Evolutionary conservation across 1,139 yeast genomes (phyloP).

Genomic region (Pichia sp.): DNA sequence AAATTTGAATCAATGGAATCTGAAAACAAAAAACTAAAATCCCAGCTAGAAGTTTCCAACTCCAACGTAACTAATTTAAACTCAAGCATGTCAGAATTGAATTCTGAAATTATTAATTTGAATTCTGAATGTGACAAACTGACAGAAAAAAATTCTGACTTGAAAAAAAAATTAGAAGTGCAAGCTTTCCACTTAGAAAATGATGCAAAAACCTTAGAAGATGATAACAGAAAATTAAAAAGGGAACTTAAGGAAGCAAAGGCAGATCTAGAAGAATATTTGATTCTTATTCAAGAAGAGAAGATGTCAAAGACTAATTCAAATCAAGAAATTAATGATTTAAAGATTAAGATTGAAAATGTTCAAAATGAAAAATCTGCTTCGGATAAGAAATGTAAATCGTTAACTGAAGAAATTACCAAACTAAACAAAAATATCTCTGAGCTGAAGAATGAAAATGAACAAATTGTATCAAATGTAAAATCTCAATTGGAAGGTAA

Average conservation of each 20-base stretch:
- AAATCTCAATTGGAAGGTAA: constrained; percentile 13
- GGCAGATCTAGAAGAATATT: constrained; percentile 42
- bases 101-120: constrained; percentile 48
- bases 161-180: constrained; percentile 42
- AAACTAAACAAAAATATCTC: constrained; percentile 22
- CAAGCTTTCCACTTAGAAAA: constrained; percentile 21
- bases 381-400: constrained; percentile 11
- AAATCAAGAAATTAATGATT: constrained; percentile 41
- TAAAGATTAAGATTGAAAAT: constrained; percentile 29
- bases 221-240: constrained; percentile 29
- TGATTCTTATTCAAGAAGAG: constrained; percentile 44
- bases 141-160: constrained; percentile 41
- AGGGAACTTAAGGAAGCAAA: constrained; percentile 36
- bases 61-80: constrained; percentile 29
- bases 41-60: constrained; percentile 10
- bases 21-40: constrained; percentile 16
- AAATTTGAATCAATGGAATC: constrained; percentile 56
- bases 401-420: constrained; percentile 14
- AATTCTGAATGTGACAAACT: constrained; percentile 65
- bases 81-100: constrained; percentile 33
- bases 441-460: constrained; percentile 26
- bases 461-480: constrained; percentile 12
- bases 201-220: constrained; percentile 19
- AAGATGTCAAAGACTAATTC: constrained; percentile 40
- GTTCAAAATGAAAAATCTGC: constrained; percentile 3